Percentiles rank a stretch among this genome's conserved stretches.
These are phyloP conservation scores for Talaromyces sp. DNA, from an alignment of 2,329 filamentous ascomycete species.

Conservation along the genomic window DNA sequence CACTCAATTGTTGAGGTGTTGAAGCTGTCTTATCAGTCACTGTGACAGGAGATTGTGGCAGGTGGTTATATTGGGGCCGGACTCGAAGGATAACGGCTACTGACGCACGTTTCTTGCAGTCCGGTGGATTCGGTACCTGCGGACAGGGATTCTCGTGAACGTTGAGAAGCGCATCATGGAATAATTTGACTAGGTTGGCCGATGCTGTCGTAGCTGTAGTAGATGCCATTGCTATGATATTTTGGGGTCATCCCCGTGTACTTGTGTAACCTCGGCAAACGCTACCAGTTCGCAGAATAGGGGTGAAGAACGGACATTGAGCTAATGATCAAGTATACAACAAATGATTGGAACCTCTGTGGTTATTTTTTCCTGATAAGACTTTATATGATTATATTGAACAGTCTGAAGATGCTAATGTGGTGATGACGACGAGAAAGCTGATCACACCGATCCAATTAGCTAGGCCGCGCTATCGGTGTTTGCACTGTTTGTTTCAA, in stretches of 20 bases:
- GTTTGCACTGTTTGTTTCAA: constrained; percentile 15
- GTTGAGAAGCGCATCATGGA: constrained; percentile 32
- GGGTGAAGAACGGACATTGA: not conserved
- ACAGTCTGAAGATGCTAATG: not conserved
- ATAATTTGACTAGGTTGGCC: constrained; percentile 24
- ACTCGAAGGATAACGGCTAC: constrained; percentile 63
- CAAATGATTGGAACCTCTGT: too few species aligned
- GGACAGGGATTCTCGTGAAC: constrained; percentile 39
- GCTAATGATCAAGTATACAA: not conserved
- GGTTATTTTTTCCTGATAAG: not conserved
- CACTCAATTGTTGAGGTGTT: constrained; percentile 44
- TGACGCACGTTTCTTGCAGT: constrained; percentile 58
- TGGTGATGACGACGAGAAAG: not conserved
- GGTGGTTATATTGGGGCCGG: constrained; percentile 55
- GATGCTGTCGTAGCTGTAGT: constrained; percentile 4
- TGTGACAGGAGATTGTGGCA: constrained; percentile 38
- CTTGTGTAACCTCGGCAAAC: not conserved
- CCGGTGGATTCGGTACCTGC: constrained; percentile 45
- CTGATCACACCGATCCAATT: not conserved
- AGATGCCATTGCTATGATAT: not conserved
- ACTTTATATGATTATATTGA: not conserved
- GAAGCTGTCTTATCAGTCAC: constrained; percentile 24
- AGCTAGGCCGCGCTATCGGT: too few species aligned
- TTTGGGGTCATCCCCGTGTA: not conserved
- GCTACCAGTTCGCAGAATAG: not conserved